Conservation (phyloP, 2,329 filamentous ascomycete species). For the Arthroderma uncinatum region DNA sequence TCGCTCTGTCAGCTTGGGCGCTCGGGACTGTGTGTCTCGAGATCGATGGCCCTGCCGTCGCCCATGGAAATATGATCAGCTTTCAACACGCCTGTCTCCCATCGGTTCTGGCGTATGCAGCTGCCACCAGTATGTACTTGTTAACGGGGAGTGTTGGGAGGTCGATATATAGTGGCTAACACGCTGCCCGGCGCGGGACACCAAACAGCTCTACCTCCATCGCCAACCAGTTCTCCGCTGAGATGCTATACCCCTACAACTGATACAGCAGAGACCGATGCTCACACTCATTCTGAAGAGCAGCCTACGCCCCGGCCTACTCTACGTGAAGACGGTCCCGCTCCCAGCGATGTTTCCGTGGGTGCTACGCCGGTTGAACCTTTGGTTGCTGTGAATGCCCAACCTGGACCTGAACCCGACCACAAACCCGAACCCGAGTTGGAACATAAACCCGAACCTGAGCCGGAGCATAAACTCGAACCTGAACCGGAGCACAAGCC, state of each 20-base stretch:
- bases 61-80: slow-evolving; percentile 34
- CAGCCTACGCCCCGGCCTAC: background rate
- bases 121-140: slow-evolving; percentile 26
- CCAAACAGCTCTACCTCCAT: slow-evolving; percentile 22
- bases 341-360: slow-evolving; percentile 4
- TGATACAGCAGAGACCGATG: slow-evolving; percentile 19
- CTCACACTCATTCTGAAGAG: background rate
- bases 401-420: background rate
- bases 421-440: background rate
- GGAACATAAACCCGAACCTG: background rate
- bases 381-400: background rate
- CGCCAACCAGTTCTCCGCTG: slow-evolving; percentile 23
- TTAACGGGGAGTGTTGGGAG: background rate
- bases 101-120: slow-evolving; percentile 25
- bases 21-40: slow-evolving; percentile 23
- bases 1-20: slow-evolving; percentile 27
- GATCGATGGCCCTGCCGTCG: slow-evolving; percentile 23
- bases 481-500: background rate
- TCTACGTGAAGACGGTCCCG: background rate
- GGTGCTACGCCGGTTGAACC: slow-evolving; percentile 1
- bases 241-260: slow-evolving; percentile 26
- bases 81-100: slow-evolving; percentile 28
- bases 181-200: background rate
- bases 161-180: background rate
- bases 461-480: background rate